These are phyloP conservation scores for Phytophthora tubulina DNA, from an alignment of 352 stramenopile genomes.

Conservation along the genomic window DNA sequence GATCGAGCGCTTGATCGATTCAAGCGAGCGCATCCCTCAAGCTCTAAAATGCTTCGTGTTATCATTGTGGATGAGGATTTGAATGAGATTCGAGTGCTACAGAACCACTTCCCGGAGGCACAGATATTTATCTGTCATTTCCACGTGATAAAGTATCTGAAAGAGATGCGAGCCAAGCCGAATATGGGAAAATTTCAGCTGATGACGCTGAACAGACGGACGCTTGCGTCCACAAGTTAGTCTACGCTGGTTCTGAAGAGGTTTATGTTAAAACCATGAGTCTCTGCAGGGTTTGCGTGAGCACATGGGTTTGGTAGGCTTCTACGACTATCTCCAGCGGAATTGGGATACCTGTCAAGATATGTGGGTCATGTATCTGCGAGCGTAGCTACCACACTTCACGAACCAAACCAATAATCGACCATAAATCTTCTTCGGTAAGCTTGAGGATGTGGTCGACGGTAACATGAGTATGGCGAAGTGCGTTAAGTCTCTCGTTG, in stretches of 20 bases:
- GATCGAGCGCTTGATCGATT: not conserved
- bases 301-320: not conserved
- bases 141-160: constrained; percentile 35
- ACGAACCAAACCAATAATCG: constrained; percentile 46
- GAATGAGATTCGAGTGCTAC: constrained; percentile 16
- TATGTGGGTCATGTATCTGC: constrained; percentile 27
- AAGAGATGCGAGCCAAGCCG: constrained; percentile 10
- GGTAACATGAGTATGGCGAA: constrained; percentile 11
- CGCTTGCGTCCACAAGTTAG: too few relatives aligned
- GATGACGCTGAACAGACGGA: constrained; percentile 5
- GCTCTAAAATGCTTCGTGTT: not conserved
- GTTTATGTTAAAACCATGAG: not conserved
- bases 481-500: constrained; percentile 5
- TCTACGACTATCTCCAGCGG: constrained; percentile 30
- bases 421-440: constrained; percentile 40
- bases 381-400: constrained; percentile 29
- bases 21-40: not conserved
- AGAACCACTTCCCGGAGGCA: constrained; percentile 16
- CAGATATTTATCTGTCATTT: constrained; percentile 32
- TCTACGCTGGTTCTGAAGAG: not conserved
- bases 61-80: constrained; percentile 2
- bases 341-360: constrained; percentile 36
- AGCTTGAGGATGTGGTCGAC: constrained; percentile 24
- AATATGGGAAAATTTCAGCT: constrained; percentile 27
- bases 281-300: constrained; percentile 6